A percentile compares a stretch with the other conserved stretches of the same genome.
Evolutionary conservation across 1,139 yeast species (phyloP).

Genomic region (Scheffersomyces illinoinensis): DNA sequence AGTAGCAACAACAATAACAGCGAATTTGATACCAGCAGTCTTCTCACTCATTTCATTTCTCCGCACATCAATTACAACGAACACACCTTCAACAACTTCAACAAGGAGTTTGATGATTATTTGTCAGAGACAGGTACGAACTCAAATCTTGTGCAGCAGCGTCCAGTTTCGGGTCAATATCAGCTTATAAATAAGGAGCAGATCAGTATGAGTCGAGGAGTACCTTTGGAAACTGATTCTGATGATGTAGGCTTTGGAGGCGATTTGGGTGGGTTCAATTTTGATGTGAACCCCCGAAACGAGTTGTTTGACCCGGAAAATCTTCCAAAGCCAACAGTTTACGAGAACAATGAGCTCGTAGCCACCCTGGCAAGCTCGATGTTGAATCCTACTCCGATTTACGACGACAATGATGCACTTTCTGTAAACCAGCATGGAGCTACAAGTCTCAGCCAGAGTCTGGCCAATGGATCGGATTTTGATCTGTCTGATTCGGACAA

Average conservation of each 20-base stretch:
- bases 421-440: neutral
- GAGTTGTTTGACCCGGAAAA: slow-evolving; percentile 5
- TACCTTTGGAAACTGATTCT: neutral
- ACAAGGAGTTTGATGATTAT: slow-evolving; percentile 8
- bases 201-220: neutral
- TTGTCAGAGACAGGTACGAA: slow-evolving; percentile 3
- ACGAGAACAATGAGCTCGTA: slow-evolving; percentile 1
- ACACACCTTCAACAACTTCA: slow-evolving; percentile 8
- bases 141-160: neutral
- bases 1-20: slow-evolving; percentile 6
- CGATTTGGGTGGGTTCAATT: slow-evolving; percentile 24
- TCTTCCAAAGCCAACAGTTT: slow-evolving; percentile 3
- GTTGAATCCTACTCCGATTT: slow-evolving; percentile 1
- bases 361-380: neutral
- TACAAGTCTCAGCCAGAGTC: neutral
- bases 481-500: neutral
- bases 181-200: neutral
- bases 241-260: slow-evolving; percentile 6
- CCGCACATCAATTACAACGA: slow-evolving; percentile 11
- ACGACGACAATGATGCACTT: neutral
- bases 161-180: neutral
- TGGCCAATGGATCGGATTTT: neutral
- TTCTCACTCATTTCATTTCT: slow-evolving; percentile 6
- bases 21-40: slow-evolving; percentile 5
- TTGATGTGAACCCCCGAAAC: slow-evolving; percentile 16